phyloP scores from a whole-genome alignment of 305 asterid genomes.

The Rubia balearica region DNA sequence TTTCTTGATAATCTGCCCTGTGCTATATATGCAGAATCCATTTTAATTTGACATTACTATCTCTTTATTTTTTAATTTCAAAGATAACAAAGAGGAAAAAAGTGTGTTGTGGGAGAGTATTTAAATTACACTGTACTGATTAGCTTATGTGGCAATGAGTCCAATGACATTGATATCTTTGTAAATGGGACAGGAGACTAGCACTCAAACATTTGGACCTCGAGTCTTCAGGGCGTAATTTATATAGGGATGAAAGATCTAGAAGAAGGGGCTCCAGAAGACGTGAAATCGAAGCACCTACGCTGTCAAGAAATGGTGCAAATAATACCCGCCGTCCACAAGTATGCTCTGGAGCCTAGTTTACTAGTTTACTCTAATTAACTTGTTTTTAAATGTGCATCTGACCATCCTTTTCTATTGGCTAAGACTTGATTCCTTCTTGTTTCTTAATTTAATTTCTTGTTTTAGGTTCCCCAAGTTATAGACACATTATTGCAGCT shows the following conservation, averaged over 20 bases:
- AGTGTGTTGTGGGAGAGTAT: background rate
- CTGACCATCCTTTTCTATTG: background rate
- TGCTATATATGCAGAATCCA: background rate
- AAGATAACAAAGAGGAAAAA: background rate
- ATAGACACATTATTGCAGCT: conserved; percentile 87
- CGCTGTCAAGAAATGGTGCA: conserved; percentile 63
- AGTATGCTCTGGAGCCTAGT: conserved; percentile 35
- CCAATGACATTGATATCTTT: background rate
- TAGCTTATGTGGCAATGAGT: conserved; percentile 4
- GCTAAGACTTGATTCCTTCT: background rate
- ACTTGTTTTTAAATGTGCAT: conserved; percentile 2
- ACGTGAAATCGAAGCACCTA: conserved; percentile 42
- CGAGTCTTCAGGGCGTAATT: conserved; percentile 49
- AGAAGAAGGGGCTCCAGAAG: conserved; percentile 67
- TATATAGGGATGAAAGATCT: conserved; percentile 51
- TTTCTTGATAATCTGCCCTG: background rate
- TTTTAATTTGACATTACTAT: background rate
- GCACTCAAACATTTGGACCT: conserved; percentile 52
- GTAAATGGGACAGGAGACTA: conserved; percentile 57
- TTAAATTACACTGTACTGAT: background rate
- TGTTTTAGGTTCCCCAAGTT: conserved; percentile 80
- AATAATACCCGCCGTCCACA: conserved; percentile 68
- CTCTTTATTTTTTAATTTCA: background rate
- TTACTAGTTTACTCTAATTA: conserved; percentile 12
- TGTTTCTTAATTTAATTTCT: conserved; percentile 9